phyloP scores from a whole-genome alignment of 257 asterid genomes.

The Paulownia fortunei region DNA sequence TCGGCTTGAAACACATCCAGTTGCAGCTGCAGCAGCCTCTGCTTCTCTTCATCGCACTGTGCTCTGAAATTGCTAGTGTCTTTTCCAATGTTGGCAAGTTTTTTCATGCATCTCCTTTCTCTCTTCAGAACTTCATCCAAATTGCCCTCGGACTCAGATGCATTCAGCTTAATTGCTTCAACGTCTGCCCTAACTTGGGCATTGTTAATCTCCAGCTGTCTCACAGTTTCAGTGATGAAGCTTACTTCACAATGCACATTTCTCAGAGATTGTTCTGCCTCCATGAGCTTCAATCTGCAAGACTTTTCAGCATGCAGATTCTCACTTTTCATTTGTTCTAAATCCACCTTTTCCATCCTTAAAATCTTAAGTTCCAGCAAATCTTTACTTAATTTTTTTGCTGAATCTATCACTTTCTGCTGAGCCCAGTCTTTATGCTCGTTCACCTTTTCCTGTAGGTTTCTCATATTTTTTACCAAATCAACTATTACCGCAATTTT shows the following conservation, averaged over 20 bases:
- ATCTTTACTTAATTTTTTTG: too few species aligned
- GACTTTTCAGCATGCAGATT: neutral
- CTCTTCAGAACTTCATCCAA: slow-evolving; percentile 29
- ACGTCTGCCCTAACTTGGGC: slow-evolving; percentile 28
- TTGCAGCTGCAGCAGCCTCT: slow-evolving; percentile 34
- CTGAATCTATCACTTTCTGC: too few species aligned
- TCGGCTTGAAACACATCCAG: slow-evolving; percentile 19
- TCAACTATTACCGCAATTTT: neutral
- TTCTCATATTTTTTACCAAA: slow-evolving; percentile 12
- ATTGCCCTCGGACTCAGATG: slow-evolving; percentile 18
- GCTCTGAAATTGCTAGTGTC: slow-evolving; percentile 19
- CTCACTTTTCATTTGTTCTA: slow-evolving; percentile 8
- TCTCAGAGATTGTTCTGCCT: slow-evolving; percentile 8
- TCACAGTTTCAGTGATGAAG: neutral
- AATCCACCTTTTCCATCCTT: too few species aligned
- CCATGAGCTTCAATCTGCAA: slow-evolving; percentile 12
- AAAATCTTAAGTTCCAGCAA: too few species aligned
- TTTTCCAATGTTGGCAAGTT: slow-evolving; percentile 6
- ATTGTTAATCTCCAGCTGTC: neutral
- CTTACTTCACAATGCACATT: slow-evolving; percentile 6
- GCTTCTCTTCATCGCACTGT: slow-evolving; percentile 26
- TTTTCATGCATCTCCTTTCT: slow-evolving; percentile 26
- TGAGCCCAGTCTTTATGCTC: too few species aligned
- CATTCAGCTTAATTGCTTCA: slow-evolving; percentile 34
- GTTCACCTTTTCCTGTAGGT: slow-evolving; percentile 18